phyloP scores from a whole-genome alignment of 2,329 filamentous ascomycete species.

The Fonsecaea erecta region DNA sequence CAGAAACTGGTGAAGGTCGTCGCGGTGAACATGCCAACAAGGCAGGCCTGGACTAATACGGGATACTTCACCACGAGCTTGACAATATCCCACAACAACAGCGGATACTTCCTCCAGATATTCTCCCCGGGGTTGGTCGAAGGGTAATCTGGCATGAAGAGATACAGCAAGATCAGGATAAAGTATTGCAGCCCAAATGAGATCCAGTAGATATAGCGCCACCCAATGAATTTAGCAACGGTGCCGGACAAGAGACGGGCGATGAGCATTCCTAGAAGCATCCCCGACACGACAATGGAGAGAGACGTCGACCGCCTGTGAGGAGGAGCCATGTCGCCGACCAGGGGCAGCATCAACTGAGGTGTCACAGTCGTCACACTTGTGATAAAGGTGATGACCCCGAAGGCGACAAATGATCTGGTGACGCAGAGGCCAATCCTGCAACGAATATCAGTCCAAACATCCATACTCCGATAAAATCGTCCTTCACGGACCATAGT shows the following conservation, averaged over 20 bases:
- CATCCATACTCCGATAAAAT: too few relatives aligned
- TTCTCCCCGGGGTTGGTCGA: constrained; percentile 64
- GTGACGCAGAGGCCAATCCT: constrained; percentile 71
- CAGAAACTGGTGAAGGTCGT: constrained; percentile 70
- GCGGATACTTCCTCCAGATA: constrained; percentile 45
- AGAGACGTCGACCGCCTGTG: constrained; percentile 70
- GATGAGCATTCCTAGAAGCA: constrained; percentile 75
- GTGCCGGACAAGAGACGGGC: constrained; percentile 77
- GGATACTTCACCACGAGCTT: constrained; percentile 68
- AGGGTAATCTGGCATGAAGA: constrained; percentile 82
- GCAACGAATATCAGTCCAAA: not conserved
- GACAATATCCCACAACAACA: constrained; percentile 68
- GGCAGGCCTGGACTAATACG: constrained; percentile 69
- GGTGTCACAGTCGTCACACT: constrained; percentile 80
- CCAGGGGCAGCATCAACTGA: constrained; percentile 77
- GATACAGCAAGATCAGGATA: constrained; percentile 68
- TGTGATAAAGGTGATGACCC: constrained; percentile 73
- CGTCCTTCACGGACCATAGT: constrained; percentile 57
- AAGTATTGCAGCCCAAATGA: constrained; percentile 72
- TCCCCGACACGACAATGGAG: constrained; percentile 74
- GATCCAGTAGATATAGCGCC: constrained; percentile 81
- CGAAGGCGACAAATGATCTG: constrained; percentile 66
- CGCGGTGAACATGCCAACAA: constrained; percentile 67
- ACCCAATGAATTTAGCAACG: constrained; percentile 72
- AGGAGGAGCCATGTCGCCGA: constrained; percentile 75